phyloP scores from a whole-genome alignment of 208 protist genomes.

The Angomonas deanei region DNA sequence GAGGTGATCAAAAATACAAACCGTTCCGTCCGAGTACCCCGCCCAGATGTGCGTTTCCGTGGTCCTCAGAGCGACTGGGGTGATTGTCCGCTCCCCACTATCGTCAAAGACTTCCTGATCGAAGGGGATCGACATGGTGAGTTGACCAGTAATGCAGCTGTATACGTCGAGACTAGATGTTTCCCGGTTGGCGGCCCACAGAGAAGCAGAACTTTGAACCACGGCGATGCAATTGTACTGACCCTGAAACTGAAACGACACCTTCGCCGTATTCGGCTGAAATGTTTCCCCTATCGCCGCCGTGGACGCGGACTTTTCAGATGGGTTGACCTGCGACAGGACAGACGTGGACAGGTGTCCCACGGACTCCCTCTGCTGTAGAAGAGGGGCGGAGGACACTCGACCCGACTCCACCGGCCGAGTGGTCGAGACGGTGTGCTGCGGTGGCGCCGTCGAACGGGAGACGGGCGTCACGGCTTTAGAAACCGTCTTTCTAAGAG shows the following conservation, averaged over 20 bases:
- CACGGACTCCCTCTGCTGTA: background rate
- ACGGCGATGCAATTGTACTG: slow-evolving; percentile 27
- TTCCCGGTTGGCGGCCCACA: slow-evolving; percentile 53
- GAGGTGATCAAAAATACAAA: slow-evolving; percentile 77
- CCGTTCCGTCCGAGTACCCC: slow-evolving; percentile 63
- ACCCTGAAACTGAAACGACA: slow-evolving; percentile 35
- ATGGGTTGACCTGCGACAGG: slow-evolving; percentile 1
- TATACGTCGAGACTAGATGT: slow-evolving; percentile 56
- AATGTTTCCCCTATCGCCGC: slow-evolving; percentile 17
- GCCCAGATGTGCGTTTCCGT: slow-evolving; percentile 69
- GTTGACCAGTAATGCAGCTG: slow-evolving; percentile 51
- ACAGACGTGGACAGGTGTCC: background rate
- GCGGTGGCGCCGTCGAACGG: background rate
- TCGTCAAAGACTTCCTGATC: slow-evolving; percentile 9
- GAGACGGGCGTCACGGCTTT: background rate
- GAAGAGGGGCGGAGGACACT: background rate
- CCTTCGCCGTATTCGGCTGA: slow-evolving; percentile 29
- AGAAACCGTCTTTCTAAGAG: background rate
- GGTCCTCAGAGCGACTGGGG: slow-evolving; percentile 29
- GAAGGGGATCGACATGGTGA: slow-evolving; percentile 26
- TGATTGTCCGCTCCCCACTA: background rate
- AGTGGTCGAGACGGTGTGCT: background rate
- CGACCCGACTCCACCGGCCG: background rate
- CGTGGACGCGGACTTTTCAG: slow-evolving; percentile 1
- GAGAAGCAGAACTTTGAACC: slow-evolving; percentile 28